Percentiles rank a stretch among this genome's conserved stretches.
Evolutionary conservation across 2,329 filamentous ascomycete species (phyloP).

Genomic region (Capronia coronata): DNA sequence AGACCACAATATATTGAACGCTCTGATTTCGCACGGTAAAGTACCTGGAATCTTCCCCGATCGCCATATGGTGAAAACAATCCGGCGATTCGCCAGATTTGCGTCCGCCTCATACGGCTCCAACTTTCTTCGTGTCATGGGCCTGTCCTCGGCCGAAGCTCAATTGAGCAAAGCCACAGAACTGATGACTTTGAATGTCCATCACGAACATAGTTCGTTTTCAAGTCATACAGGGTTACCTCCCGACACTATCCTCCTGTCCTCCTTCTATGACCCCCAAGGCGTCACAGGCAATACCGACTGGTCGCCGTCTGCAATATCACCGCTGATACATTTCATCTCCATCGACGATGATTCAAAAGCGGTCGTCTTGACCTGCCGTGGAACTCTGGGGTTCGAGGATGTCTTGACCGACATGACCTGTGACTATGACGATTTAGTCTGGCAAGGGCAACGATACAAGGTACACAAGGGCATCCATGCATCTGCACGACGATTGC

Average conservation of each 20-base stretch:
- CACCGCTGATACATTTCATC: conserved; percentile 65
- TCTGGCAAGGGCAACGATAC: conserved; percentile 58
- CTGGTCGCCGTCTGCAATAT: conserved; percentile 52
- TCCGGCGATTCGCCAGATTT: conserved; percentile 43
- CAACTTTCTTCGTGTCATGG: conserved; percentile 44
- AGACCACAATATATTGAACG: conserved; percentile 39
- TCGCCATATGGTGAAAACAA: conserved; percentile 41
- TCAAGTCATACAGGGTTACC: conserved; percentile 41
- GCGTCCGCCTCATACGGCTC: conserved; percentile 44
- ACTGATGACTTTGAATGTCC: conserved; percentile 32
- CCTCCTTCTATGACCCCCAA: conserved; percentile 63
- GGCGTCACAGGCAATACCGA: conserved; percentile 53
- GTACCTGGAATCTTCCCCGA: conserved; percentile 43
- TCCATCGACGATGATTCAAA: conserved; percentile 65
- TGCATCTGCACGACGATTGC: conserved; percentile 60
- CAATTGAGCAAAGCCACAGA: conserved; percentile 31
- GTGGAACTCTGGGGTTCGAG: conserved; percentile 66
- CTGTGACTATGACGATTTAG: conserved; percentile 62
- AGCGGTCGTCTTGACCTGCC: conserved; percentile 65
- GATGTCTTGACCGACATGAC: conserved; percentile 68
- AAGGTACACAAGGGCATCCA: conserved; percentile 70
- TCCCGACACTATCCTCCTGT: conserved; percentile 50
- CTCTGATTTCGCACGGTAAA: conserved; percentile 39
- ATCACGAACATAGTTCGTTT: conserved; percentile 43
- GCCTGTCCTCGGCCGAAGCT: conserved; percentile 29